Evolutionary conservation across 2,329 filamentous ascomycete species (phyloP), one percentile per base, ranked within the genome.

Genomic region (Hysterium pulicare): DNA sequence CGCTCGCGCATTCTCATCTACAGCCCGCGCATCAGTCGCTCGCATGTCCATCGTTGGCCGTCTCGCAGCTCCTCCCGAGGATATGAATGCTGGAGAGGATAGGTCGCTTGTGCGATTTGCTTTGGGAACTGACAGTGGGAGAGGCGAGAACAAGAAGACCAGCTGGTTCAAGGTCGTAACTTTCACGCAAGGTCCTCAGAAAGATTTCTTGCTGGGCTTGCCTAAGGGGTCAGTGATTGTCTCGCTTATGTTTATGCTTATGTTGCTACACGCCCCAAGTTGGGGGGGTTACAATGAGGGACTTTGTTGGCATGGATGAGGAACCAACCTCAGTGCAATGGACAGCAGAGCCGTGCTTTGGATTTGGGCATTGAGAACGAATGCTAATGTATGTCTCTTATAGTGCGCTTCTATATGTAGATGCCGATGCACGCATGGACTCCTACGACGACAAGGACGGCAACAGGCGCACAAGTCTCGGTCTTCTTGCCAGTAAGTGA

Each of bases 41-140:
- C 86, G 84, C 69, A 86, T 98, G 74, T 86, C 83, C 59, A 75
- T 98, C 68, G 78, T 96, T 55, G 93, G 93, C 62, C 86, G 90
- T 68, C 82, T 98, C 39, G 89, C 80, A 47, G 79, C 82, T 57
- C 78, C 81, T 40, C 91, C 93, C 45, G 90, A 96, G 75, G 59
- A 90, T 53, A 75, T 78, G 28, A 68, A 81, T 45, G 87, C 86
- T 36, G 78, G 79, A 58, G 89, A 89, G 45, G 90, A 90, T 47
- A 77, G 77, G 50, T 86, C 94, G 50, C 60, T 95, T 45, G 64
- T 97, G 60, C 81, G 79, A 57, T 97, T 95, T 66, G 72, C 82
- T 4, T 73, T 98, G 49, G 90, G 81, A 39, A 86, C 82, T 58
- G 83, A 73, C 66, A 67, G 66, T 46, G 89, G 89, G 11, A 70